These are phyloP conservation scores for Saturnispora halmiae DNA, from an alignment of 805 yeast species.

Conservation along the genomic window DNA sequence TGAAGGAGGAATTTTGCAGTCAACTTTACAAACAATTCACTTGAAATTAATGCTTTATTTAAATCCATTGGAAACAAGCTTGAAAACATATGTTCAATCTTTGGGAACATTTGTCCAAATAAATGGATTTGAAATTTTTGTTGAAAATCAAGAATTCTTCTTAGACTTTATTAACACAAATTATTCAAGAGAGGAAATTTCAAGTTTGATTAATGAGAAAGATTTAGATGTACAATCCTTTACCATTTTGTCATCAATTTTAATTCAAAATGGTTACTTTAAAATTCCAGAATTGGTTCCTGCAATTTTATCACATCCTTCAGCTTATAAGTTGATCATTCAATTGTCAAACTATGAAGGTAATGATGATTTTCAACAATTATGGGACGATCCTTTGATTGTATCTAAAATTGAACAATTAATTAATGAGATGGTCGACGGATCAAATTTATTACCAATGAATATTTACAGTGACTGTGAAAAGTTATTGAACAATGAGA, in stretches of 20 bases:
- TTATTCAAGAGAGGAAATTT: slow-evolving; percentile 14
- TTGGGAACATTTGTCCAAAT: slow-evolving; percentile 32
- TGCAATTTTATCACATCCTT: slow-evolving; percentile 14
- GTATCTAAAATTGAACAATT: slow-evolving; percentile 19
- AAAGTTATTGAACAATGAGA: slow-evolving; percentile 15
- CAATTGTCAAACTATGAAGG: slow-evolving; percentile 15
- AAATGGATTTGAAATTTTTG: slow-evolving; percentile 28
- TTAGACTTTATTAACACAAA: slow-evolving; percentile 27
- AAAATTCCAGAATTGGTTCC: slow-evolving; percentile 13
- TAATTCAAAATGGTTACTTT: slow-evolving; percentile 8
- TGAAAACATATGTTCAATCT: slow-evolving; percentile 27
- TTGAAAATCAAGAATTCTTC: slow-evolving; percentile 32
- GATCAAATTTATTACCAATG: slow-evolving; percentile 10
- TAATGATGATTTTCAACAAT: slow-evolving; percentile 15
- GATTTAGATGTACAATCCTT: slow-evolving; percentile 16
- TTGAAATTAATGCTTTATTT: slow-evolving; percentile 37
- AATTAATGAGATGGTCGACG: slow-evolving; percentile 21
- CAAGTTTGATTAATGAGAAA: slow-evolving; percentile 10
- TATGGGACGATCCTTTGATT: slow-evolving; percentile 18
- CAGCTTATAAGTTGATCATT: slow-evolving; percentile 15
- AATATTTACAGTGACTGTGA: slow-evolving; percentile 20
- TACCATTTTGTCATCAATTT: slow-evolving; percentile 14
- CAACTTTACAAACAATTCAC: slow-evolving; percentile 41
- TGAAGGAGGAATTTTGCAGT: slow-evolving; percentile 40
- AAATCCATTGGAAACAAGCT: slow-evolving; percentile 21